These are phyloP conservation scores for Daldinia decipiens DNA, from an alignment of 495 filamentous ascomycete species.

Conservation along the genomic window DNA sequence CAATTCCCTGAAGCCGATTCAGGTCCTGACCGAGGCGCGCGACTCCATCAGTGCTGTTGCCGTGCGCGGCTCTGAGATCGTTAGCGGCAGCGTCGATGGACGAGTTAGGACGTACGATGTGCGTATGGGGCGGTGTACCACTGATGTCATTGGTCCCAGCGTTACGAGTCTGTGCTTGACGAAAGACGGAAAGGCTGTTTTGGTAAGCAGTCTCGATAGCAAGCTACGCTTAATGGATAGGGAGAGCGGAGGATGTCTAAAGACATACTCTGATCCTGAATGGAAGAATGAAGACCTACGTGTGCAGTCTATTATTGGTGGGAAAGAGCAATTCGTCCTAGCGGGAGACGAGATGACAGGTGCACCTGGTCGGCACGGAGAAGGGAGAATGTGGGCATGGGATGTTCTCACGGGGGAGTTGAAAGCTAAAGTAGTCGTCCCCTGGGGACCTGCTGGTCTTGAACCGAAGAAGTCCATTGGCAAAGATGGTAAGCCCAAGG, in stretches of 20 bases:
- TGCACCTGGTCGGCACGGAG: conserved; percentile 50
- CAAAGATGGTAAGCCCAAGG: conserved; percentile 63
- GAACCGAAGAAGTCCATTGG: conserved; percentile 57
- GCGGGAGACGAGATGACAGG: conserved; percentile 77
- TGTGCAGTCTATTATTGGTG: conserved; percentile 75
- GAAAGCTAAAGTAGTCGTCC: conserved; percentile 68
- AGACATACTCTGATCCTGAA: conserved; percentile 70
- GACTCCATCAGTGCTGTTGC: conserved; percentile 77
- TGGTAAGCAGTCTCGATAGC: conserved; percentile 81
- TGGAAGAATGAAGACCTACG: conserved; percentile 76
- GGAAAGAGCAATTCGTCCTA: conserved; percentile 79
- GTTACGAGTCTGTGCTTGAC: conserved; percentile 78
- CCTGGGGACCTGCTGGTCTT: conserved; percentile 68
- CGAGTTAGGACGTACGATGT: conserved; percentile 86
- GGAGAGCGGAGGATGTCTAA: conserved; percentile 74
- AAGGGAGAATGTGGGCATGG: conserved; percentile 84
- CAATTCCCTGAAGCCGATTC: conserved; percentile 73
- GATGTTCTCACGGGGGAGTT: conserved; percentile 83
- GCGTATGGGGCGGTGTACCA: conserved; percentile 76
- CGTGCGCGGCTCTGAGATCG: conserved; percentile 65
- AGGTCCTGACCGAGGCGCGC: conserved; percentile 78
- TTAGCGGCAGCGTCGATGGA: conserved; percentile 86
- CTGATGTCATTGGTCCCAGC: conserved; percentile 75
- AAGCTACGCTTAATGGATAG: conserved; percentile 85
- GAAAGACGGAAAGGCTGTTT: conserved; percentile 73